A percentile compares a stretch with the other conserved stretches of the same genome.
These are phyloP conservation scores for Eucalyptus coolabah DNA, from an alignment of 345 rosid species.

Conservation along the genomic window DNA sequence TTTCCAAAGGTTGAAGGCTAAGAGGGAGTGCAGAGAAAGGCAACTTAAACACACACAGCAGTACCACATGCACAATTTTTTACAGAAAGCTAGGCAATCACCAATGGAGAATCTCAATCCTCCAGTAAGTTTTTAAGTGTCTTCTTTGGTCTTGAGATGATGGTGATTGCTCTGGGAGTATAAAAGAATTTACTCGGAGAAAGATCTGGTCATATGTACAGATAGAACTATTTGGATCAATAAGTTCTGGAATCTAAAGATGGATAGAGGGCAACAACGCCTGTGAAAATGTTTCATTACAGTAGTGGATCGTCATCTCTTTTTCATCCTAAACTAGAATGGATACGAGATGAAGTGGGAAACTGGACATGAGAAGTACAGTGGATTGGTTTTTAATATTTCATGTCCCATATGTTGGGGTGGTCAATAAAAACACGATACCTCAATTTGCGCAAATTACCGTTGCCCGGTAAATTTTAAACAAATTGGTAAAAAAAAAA, in stretches of 20 bases:
- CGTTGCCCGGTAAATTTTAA: background rate
- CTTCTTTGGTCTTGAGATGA: background rate
- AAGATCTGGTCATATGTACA: background rate
- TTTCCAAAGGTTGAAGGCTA: no score
- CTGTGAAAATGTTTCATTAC: background rate
- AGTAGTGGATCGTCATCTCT: background rate
- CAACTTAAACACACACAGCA: background rate
- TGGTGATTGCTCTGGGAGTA: background rate
- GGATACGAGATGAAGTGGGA: background rate
- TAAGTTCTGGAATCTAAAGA: no score
- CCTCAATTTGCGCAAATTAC: no score
- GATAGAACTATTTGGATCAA: background rate
- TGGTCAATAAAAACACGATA: background rate
- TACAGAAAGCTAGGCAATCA: background rate
- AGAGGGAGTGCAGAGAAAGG: background rate
- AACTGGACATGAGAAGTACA: background rate
- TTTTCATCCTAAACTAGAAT: background rate
- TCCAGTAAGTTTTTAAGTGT: background rate
- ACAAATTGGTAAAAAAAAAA: background rate
- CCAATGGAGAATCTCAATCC: background rate
- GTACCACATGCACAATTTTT: background rate
- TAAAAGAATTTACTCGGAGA: no score
- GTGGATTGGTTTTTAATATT: background rate
- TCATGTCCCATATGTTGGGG: background rate
- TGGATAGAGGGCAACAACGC: background rate